Conservation (phyloP, 2,329 filamentous ascomycete species). For the Penicillium sp. region DNA sequence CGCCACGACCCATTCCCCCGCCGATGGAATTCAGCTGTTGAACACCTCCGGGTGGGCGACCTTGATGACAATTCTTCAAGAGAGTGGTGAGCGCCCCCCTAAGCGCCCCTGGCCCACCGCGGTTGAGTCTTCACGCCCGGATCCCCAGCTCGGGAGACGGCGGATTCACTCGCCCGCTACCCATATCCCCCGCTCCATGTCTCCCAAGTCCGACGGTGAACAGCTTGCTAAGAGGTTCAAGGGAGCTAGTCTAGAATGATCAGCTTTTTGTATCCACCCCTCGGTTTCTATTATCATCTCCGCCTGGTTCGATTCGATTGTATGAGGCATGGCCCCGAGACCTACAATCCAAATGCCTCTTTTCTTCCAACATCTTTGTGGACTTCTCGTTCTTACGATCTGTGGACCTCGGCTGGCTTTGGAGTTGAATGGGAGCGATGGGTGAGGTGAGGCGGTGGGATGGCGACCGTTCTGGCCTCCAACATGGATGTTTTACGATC, state of each 20-base stretch:
- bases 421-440: too few species aligned
- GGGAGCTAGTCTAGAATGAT: slow-evolving; percentile 56
- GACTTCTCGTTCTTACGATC: too few species aligned
- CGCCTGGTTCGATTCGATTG: neutral
- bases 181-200: slow-evolving; percentile 33
- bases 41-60: slow-evolving; percentile 92
- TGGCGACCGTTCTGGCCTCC: too few species aligned
- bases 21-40: slow-evolving; percentile 77
- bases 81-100: slow-evolving; percentile 92
- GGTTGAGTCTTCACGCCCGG: slow-evolving; percentile 38
- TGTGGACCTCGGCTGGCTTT: too few species aligned
- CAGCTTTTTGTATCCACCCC: slow-evolving; percentile 12
- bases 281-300: slow-evolving; percentile 10
- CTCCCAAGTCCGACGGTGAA: slow-evolving; percentile 52
- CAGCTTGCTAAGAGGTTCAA: slow-evolving; percentile 64
- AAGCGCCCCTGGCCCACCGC: slow-evolving; percentile 58
- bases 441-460: too few species aligned
- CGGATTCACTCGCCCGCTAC: slow-evolving; percentile 15
- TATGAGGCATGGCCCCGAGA: too few species aligned
- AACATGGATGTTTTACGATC: too few species aligned
- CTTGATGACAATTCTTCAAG: slow-evolving; percentile 85
- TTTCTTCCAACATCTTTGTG: too few species aligned
- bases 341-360: too few species aligned
- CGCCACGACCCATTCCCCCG: slow-evolving; percentile 74
- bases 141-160: slow-evolving; percentile 34